Evolutionary conservation across 1,284 basidiomycete species (phyloP).

Genomic region (Ustilago xerochloae): DNA sequence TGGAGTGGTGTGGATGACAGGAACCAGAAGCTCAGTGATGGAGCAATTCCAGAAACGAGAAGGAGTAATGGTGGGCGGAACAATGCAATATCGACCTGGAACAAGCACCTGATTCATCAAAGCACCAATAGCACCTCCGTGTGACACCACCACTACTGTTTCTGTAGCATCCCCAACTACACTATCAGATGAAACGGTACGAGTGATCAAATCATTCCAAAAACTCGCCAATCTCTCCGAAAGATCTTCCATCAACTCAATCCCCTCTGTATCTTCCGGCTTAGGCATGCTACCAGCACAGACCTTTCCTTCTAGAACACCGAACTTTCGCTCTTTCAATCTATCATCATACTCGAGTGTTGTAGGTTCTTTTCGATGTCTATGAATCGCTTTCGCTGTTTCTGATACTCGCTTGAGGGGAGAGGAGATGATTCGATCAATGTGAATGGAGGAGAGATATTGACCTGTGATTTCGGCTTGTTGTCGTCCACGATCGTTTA

Average conservation of each 20-base stretch:
- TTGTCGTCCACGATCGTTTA: conserved; percentile 53
- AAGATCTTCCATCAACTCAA: conserved; percentile 52
- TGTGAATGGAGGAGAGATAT: conserved; percentile 39
- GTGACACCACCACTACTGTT: conserved; percentile 60
- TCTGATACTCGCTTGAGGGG: conserved; percentile 56
- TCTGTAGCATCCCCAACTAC: not conserved
- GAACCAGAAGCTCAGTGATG: conserved; percentile 58
- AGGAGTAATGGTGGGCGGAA: conserved; percentile 26
- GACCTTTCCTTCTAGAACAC: conserved; percentile 58
- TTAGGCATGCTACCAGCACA: conserved; percentile 49
- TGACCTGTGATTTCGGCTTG: conserved; percentile 57
- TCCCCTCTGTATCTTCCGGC: conserved; percentile 58
- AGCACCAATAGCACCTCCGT: conserved; percentile 61
- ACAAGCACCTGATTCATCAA: conserved; percentile 58
- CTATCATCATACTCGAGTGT: conserved; percentile 49
- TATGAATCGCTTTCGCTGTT: conserved; percentile 34
- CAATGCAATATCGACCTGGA: conserved; percentile 37
- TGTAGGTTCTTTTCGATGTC: conserved; percentile 7
- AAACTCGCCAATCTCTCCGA: conserved; percentile 49
- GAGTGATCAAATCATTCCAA: conserved; percentile 55
- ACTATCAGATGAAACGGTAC: not conserved
- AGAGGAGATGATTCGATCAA: conserved; percentile 60
- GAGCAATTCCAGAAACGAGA: conserved; percentile 65
- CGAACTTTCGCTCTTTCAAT: conserved; percentile 62
- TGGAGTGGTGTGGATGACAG: conserved; percentile 20